phyloP scores from a whole-genome alignment of 208 protist genomes.

The Trypanosomatidae sp. region DNA sequence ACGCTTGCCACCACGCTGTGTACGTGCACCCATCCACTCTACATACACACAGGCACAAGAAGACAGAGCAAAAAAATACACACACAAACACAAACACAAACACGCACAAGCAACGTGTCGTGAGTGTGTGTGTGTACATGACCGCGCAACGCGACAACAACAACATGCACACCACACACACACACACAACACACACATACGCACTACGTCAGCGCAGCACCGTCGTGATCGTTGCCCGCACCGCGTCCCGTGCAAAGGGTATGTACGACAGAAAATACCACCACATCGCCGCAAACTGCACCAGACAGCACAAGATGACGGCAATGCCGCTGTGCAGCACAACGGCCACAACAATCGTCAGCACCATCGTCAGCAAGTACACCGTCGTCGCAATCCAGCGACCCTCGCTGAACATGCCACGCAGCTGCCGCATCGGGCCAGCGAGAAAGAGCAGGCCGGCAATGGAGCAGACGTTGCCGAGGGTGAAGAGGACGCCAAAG shows the following conservation, averaged over 20 bases:
- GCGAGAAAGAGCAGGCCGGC: constrained; percentile 63
- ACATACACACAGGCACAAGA: too few species aligned
- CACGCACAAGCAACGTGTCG: not conserved
- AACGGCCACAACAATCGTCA: constrained; percentile 56
- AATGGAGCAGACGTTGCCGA: constrained; percentile 46
- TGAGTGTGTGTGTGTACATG: not conserved
- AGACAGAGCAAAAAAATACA: not conserved
- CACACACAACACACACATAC: too few species aligned
- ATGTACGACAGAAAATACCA: constrained; percentile 88
- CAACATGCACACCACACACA: too few species aligned
- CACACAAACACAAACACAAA: not conserved
- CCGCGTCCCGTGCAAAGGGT: constrained; percentile 45
- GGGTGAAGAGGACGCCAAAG: constrained; percentile 65
- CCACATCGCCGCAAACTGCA: constrained; percentile 53
- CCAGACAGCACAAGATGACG: constrained; percentile 40
- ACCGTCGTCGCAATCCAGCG: constrained; percentile 64
- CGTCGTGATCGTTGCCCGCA: constrained; percentile 18
- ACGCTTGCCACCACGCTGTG: too few species aligned
- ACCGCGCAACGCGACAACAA: too few species aligned
- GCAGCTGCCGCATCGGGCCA: constrained; percentile 53
- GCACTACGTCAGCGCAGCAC: not conserved
- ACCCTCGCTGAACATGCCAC: constrained; percentile 67
- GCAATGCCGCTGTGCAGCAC: constrained; percentile 35
- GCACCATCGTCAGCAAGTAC: constrained; percentile 51
- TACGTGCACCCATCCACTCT: too few species aligned